Evolutionary conservation across 495 filamentous ascomycete species (phyloP), one percentile per base, ranked within the genome.

Genomic region (Neurospora sp.): DNA sequence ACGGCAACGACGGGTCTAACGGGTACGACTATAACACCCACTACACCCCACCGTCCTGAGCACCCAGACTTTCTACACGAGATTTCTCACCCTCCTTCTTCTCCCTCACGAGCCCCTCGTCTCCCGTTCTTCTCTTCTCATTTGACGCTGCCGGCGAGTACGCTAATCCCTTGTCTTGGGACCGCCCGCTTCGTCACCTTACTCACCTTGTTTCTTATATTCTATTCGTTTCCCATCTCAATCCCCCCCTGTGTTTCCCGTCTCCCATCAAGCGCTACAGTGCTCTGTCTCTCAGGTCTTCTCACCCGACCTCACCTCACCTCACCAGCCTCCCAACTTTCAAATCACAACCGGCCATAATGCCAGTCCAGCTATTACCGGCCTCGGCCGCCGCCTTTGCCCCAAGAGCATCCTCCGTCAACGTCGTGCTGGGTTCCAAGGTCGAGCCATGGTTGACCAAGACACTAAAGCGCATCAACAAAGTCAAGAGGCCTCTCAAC

Each of bases 391-490:
- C 94, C 74, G 95, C 96, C 77, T 99, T 98, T 86, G 96, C 96
- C 76, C 94, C 96, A 75, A 90, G 96, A 75, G 87, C 87, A 54
- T 92, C 93, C 4, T 92, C 94, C n/a, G 94, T 95, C 74, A 99
- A 94, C 80, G 92, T 99, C 75, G 96, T 99, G 76, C 86, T 99
- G 77, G 93, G 91, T 77, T 91, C 90, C 78, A 97, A 94, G 86
- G 93, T 98, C 77, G 96, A 97, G 85, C 93, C 94, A 72, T 99
- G 96, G 95, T 88, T 99, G 83, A 99, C 96, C 7, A 92, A 92
- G 76, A 97, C 96, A 23, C 86, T 99, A 77, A 99, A 99, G 86
- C 91, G 96, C 81, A 94, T 97, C 84, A 98, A 98, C 87, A 90
- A 93, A 75, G 89, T 98, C 82, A 99, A 99, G 89, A 92, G 96